Percentiles rank a stretch among this genome's conserved stretches.
Conservation (phyloP, 2,329 filamentous ascomycete species). For the Penicillium hesseltinei region DNA sequence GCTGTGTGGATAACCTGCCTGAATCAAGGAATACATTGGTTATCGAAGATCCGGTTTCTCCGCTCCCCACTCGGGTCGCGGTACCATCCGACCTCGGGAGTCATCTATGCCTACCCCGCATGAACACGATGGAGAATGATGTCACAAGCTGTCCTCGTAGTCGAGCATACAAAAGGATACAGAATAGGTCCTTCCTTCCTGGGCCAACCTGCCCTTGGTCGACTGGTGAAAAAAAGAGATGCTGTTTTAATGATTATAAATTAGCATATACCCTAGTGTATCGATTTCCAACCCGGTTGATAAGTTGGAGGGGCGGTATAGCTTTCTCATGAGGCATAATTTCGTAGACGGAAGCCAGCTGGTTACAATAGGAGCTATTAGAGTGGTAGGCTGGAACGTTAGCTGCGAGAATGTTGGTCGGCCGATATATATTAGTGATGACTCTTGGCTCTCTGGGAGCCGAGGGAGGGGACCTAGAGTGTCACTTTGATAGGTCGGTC, state of each 20-base stretch:
- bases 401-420: too few relatives aligned
- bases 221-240: background rate
- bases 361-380: too few relatives aligned
- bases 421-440: too few relatives aligned
- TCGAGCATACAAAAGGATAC: background rate
- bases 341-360: too few relatives aligned
- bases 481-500: too few relatives aligned
- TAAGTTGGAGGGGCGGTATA: too few relatives aligned
- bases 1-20: conserved; percentile 2
- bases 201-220: background rate
- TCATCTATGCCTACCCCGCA: conserved; percentile 2
- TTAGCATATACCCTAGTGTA: background rate
- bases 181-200: too few relatives aligned
- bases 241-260: background rate
- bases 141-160: background rate
- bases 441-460: too few relatives aligned
- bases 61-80: conserved; percentile 1
- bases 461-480: too few relatives aligned
- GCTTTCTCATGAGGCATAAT: too few relatives aligned
- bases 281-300: too few relatives aligned
- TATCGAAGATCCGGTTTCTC: conserved; percentile 1
- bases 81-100: background rate
- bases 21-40: conserved; percentile 4
- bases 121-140: conserved; percentile 2
- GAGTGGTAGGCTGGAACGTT: too few relatives aligned